Conservation (phyloP, 106 monocot species). For the Apostasia ramifera region DNA sequence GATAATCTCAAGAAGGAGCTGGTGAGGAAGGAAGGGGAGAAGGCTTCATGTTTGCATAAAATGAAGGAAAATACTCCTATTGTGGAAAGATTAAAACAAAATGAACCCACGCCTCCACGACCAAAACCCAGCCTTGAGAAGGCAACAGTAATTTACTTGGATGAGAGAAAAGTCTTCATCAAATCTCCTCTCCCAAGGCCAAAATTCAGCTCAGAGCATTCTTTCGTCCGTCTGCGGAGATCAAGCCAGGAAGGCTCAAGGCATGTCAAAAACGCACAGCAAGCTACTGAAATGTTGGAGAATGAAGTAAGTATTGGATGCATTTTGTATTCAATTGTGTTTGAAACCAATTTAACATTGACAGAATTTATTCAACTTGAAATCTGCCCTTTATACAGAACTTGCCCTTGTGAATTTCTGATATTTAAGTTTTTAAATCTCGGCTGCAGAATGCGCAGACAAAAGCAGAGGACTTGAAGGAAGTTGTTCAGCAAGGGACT, state of each 20-base stretch:
- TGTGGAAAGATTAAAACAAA: constrained; percentile 23
- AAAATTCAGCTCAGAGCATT: constrained; percentile 14
- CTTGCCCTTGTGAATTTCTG: constrained; percentile 1
- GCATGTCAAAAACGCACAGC: constrained; percentile 4
- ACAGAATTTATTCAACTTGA: too few species aligned
- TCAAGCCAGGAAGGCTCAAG: constrained; percentile 15
- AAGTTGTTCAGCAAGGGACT: not conserved
- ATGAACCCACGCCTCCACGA: constrained; percentile 31
- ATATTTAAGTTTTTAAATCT: not conserved
- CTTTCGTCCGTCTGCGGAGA: constrained; percentile 3
- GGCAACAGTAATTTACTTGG: not conserved
- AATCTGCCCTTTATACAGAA: not conserved
- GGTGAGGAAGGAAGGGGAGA: constrained; percentile 34
- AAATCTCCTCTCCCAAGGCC: constrained; percentile 33
- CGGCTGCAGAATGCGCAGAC: not conserved
- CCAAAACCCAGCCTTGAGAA: constrained; percentile 42
- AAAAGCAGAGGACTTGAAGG: not conserved
- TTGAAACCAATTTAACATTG: too few species aligned
- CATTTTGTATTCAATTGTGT: not conserved
- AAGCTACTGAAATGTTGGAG: not conserved
- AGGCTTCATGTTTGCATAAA: constrained; percentile 15
- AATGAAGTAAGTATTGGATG: constrained; percentile 4
- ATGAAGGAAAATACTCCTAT: constrained; percentile 29
- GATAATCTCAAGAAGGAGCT: constrained; percentile 52
- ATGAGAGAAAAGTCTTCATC: constrained; percentile 5